Percentiles rank a stretch among this genome's conserved stretches.
phyloP scores from a whole-genome alignment of 2,329 filamentous ascomycete genomes.

The Aureobasidium sp. region DNA sequence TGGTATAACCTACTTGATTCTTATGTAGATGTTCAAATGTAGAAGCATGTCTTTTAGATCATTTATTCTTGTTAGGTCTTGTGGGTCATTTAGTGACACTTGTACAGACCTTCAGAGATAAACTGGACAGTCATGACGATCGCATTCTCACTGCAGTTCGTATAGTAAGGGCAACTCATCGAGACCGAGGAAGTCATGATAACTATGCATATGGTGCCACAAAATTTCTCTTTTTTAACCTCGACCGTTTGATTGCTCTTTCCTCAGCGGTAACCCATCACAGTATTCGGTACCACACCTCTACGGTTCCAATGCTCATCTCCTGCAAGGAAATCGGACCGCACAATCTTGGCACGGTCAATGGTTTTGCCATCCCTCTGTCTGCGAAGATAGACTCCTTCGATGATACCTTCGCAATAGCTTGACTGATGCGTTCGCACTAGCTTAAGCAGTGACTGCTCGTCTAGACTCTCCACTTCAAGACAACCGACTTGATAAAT shows the following conservation, averaged over 20 bases:
- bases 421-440: not conserved
- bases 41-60: too few species aligned
- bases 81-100: too few species aligned
- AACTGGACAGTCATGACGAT: too few species aligned
- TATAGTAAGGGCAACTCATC: too few species aligned
- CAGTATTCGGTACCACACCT: not conserved
- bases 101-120: too few species aligned
- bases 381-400: slow-evolving; percentile 17
- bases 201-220: too few species aligned
- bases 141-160: too few species aligned
- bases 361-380: slow-evolving; percentile 12
- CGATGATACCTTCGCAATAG: slow-evolving; percentile 9
- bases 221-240: too few species aligned
- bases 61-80: too few species aligned
- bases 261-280: not conserved
- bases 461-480: not conserved
- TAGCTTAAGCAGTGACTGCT: not conserved
- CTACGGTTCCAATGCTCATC: slow-evolving; percentile 8
- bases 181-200: too few species aligned
- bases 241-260: not conserved
- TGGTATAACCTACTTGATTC: too few species aligned
- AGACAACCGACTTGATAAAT: not conserved
- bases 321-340: slow-evolving; percentile 16
- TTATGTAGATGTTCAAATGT: too few species aligned
- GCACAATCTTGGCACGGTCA: slow-evolving; percentile 16